A percentile compares a stretch with the other conserved stretches of the same genome.
phyloP scores from a whole-genome alignment of 176 grass and related monocot genomes.

The Cocos nucifera region DNA sequence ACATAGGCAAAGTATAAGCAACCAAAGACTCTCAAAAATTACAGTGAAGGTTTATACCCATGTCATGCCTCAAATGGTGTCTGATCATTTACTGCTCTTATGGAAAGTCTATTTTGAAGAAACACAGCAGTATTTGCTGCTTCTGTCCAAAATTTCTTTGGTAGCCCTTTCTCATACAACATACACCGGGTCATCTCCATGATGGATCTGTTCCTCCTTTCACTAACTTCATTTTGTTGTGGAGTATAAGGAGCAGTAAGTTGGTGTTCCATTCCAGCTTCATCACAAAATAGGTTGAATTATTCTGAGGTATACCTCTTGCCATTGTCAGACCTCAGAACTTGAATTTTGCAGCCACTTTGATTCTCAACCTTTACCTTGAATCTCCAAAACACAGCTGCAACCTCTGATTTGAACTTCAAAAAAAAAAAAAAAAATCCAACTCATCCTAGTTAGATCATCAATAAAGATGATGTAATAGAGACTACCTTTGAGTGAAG shows the following conservation, averaged over 20 bases:
- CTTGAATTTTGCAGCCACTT: not conserved
- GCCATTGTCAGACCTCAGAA: no score
- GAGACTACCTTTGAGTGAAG: no score
- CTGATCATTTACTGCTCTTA: not conserved
- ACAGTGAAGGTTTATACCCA: not conserved
- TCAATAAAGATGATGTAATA: no score
- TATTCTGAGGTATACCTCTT: not conserved
- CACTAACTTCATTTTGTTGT: no score
- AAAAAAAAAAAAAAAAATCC: not conserved
- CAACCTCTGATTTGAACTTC: not conserved
- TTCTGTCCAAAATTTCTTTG: not conserved
- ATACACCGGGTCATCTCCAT: no score
- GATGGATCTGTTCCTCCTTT: no score
- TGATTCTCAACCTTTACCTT: not conserved
- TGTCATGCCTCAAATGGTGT: conserved; percentile 5
- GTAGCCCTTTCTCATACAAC: not conserved
- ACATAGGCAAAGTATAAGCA: not conserved
- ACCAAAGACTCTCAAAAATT: not conserved
- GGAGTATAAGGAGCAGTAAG: no score
- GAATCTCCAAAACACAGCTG: not conserved
- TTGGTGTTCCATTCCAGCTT: not conserved
- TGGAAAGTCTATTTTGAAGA: not conserved
- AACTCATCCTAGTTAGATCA: no score
- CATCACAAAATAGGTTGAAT: not conserved
- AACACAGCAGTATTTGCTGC: not conserved